These are phyloP conservation scores for Cladosporium sp. DNA, from an alignment of 2,329 filamentous ascomycete genomes.

Conservation along the genomic window DNA sequence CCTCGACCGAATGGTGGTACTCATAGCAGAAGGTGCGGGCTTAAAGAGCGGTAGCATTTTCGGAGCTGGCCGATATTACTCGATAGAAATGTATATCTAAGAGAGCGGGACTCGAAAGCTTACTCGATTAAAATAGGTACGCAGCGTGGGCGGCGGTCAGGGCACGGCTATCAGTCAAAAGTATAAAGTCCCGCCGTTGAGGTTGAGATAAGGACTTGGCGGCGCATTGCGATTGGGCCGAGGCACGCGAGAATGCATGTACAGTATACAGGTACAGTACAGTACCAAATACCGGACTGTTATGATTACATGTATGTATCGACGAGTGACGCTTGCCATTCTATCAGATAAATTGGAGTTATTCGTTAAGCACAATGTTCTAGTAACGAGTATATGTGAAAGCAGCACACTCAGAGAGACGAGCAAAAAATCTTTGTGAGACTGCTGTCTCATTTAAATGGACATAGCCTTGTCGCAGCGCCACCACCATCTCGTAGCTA, in stretches of 20 bases:
- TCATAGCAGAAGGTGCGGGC: background rate
- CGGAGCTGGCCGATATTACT: constrained; percentile 19
- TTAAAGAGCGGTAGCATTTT: background rate
- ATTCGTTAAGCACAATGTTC: background rate
- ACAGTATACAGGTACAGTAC: background rate
- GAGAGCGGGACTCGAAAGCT: background rate
- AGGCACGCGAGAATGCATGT: background rate
- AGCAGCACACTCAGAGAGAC: background rate
- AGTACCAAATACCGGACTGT: background rate
- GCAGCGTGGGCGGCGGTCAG: background rate
- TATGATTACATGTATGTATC: background rate
- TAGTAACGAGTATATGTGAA: too few relatives aligned
- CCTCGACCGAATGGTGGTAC: background rate
- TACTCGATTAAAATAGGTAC: constrained; percentile 13
- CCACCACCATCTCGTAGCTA: background rate
- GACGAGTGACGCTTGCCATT: background rate
- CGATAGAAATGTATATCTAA: constrained; percentile 2
- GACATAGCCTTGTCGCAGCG: background rate
- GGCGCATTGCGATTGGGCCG: background rate
- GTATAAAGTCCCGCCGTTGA: background rate
- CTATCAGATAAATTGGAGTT: background rate
- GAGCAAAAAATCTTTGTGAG: background rate
- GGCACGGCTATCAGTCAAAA: constrained; percentile 13
- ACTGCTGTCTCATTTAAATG: background rate
- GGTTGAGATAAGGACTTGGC: constrained; percentile 11